phyloP scores from a whole-genome alignment of 2,329 filamentous ascomycete genomes.

The Magnaporthiopsis incrustans region DNA sequence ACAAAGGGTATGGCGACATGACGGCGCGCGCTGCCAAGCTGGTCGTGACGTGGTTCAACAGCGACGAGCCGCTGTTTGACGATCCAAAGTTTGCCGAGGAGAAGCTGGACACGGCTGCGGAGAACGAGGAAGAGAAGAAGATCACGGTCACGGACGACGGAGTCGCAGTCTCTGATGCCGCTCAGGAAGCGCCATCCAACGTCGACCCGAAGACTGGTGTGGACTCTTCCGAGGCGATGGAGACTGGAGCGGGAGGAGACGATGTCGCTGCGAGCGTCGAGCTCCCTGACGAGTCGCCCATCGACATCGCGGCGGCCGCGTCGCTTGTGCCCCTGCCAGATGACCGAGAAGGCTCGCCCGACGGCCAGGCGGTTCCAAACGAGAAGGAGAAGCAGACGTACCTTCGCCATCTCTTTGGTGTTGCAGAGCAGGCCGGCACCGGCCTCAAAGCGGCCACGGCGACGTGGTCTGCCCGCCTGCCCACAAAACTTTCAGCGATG shows the following conservation, averaged over 20 bases:
- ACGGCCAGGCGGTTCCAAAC: constrained; percentile 20
- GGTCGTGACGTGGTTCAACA: constrained; percentile 48
- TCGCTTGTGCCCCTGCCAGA: constrained; percentile 39
- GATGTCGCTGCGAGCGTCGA: constrained; percentile 25
- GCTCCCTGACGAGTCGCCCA: constrained; percentile 35
- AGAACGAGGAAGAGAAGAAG: constrained; percentile 9
- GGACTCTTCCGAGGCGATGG: background rate
- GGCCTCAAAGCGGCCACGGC: constrained; percentile 24
- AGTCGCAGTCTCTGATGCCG: constrained; percentile 9
- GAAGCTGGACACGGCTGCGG: constrained; percentile 12
- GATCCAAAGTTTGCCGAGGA: constrained; percentile 24
- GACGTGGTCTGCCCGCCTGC: constrained; percentile 30
- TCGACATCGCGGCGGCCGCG: constrained; percentile 45
- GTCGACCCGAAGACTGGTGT: background rate
- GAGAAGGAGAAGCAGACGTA: constrained; percentile 32
- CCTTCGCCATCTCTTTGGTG: constrained; percentile 38
- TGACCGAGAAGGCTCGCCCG: constrained; percentile 26
- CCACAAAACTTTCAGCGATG: constrained; percentile 29
- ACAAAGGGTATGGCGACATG: constrained; percentile 58
- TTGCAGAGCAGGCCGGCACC: constrained; percentile 40
- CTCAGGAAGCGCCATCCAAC: background rate
- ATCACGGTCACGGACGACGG: constrained; percentile 13
- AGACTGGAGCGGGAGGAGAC: constrained; percentile 10
- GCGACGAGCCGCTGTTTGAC: constrained; percentile 35
- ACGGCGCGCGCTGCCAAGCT: constrained; percentile 48